Percentiles rank a stretch among this genome's conserved stretches.
phyloP scores from a whole-genome alignment of 345 rosid genomes.

The Combretum micranthum region DNA sequence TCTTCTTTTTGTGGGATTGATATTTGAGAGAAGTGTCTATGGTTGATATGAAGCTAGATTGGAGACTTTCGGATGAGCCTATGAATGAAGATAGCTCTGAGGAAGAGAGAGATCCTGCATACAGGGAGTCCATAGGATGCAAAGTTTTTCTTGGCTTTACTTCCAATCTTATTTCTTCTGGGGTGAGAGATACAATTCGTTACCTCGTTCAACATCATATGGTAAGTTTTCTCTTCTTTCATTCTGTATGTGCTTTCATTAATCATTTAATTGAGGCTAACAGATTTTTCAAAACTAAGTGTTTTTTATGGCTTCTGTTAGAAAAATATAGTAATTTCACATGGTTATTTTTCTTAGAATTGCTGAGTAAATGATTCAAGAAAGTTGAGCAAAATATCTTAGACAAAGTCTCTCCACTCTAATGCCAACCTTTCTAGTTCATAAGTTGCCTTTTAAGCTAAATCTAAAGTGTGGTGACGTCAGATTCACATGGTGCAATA shows the following conservation, averaged over 20 bases:
- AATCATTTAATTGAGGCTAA: no score
- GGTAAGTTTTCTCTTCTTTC: conserved; percentile 40
- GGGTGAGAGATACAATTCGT: conserved; percentile 76
- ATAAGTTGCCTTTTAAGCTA: not conserved
- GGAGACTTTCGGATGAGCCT: conserved; percentile 80
- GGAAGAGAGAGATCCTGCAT: conserved; percentile 57
- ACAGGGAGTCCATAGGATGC: conserved; percentile 63
- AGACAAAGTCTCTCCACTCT: not conserved
- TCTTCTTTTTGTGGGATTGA: conserved; percentile 1
- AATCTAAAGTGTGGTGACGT: no score
- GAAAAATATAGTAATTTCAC: no score
- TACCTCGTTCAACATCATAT: conserved; percentile 82
- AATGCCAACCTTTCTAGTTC: not conserved
- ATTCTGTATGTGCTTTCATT: no score
- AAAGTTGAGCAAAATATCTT: not conserved
- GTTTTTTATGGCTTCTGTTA: no score
- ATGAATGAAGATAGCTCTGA: conserved; percentile 55
- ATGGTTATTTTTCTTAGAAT: no score
- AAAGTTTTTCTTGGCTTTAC: conserved; percentile 95
- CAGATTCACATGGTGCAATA: no score
- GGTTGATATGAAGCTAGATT: conserved; percentile 60
- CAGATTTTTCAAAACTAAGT: no score
- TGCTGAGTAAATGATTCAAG: no score
- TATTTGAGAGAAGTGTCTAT: conserved; percentile 1
- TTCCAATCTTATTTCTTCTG: conserved; percentile 91